Evolutionary conservation across 495 filamentous ascomycete species (phyloP), one percentile per base, ranked within the genome.

Genomic region (Glutinoglossum americanum): DNA sequence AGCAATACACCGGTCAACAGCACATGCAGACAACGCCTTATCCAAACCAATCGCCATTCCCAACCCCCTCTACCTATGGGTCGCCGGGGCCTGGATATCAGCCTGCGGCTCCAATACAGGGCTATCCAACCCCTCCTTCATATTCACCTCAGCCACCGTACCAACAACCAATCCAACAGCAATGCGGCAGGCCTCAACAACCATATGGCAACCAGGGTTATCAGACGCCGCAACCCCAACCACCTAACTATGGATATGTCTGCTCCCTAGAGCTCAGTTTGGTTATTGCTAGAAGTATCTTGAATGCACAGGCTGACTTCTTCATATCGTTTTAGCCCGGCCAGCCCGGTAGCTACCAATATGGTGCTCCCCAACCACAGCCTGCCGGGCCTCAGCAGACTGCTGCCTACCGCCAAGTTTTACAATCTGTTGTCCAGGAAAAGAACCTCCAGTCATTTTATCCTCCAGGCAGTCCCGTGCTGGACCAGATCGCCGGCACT

Each of bases 401-500:
- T 15, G 68, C 62, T 17, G 70, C 72, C 0, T 82, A 81, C 63
- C 74, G 73, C 59, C 74, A 74, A 55, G 61, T 76, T 23, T 65
- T 83, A 53, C 68, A 77, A 54, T 60, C 62, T 15, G 72, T 72
- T 7, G 74, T 83, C 57, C 76, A 75, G 59, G 77, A 82, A 65
- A 81, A 80, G 63, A 64, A 71, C 17, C 64, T 83, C 4, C 70
- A 79, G 62, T 61, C 45, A 45, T 77, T 82, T 65, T 80, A 77
- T 59, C 76, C 78, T 13, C 74, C 74, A 0, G 72, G 73, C 61
- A 72, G 72, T 8, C 77, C 76, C 0, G 62, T 56, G 21, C 56
- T 75, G 10, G 70, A 72, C 35, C 62, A 69, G 37, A 71, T 73
- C 44, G 72, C 73, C 1, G 54, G 63, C 3, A 59, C 62, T 26